Evolutionary conservation across 2,329 filamentous ascomycete genomes (phyloP), one percentile per base, ranked within the genome.

Genomic region (Orbilia brochopaga): DNA sequence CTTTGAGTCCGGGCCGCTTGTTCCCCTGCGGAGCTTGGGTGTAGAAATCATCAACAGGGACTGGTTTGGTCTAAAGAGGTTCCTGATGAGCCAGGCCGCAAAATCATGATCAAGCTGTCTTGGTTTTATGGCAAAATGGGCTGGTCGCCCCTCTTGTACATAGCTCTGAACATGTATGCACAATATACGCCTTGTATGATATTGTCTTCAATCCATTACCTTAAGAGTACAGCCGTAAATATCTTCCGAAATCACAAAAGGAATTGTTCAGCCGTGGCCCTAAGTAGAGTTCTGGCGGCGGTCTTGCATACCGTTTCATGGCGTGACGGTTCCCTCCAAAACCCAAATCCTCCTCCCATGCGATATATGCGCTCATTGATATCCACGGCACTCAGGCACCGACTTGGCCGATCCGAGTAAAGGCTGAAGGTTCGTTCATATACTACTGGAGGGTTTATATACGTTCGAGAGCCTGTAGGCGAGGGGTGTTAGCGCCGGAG

Each of bases 1-100:
- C n/a, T 86, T 91, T 0, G 87, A 87, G 21, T 87, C 85, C 72
- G 90, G 90, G 0, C 92, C 92, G 0, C 80, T 97, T 35, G 90
- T 96, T 17, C 88, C 89, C 75, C 82, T 92, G 56, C 85, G 93
- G 73, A 73, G 62, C 27, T 30, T 66, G 13, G 69, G 69, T 7
- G 61, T 73, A 13, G 69, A 73, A 55, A 67, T 73, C 1, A 59
- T 73, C 32, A 73, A 73, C 53, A 35, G 44, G 23, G 63, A 73
- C 50, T 96, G 77, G 84, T 86, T 0, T 86, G 89, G 40, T 0
- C 77, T 96, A 64, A 97, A 97, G 83, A 85, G 84, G 50, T 91
- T 92, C 78, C 83, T 97, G 73, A 97, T 97, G 93, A 86, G 86
- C 75, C 82, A 83, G 75, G 86, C 86, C 52, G 83, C 83, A 46